Conservation (phyloP, 2,329 filamentous ascomycete genomes). For the Bisporella sp. region DNA sequence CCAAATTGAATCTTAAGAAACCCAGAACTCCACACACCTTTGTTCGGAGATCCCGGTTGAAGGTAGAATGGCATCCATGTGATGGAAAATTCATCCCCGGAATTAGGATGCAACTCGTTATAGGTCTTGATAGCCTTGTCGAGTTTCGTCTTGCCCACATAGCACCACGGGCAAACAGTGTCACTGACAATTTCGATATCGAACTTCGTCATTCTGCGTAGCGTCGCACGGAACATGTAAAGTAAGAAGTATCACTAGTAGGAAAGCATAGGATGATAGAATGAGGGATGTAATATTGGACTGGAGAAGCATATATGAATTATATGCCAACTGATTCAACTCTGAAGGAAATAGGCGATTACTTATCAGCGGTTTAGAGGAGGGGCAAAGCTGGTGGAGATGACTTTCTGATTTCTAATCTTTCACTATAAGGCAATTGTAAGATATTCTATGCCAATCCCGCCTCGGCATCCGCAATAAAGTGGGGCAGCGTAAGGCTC, state of each 20-base stretch:
- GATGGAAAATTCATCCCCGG: constrained; percentile 62
- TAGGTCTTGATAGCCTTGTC: constrained; percentile 64
- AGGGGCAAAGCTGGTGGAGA: no score
- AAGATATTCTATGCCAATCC: no score
- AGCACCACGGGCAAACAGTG: constrained; percentile 74
- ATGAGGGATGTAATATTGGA: no score
- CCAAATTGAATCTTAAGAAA: constrained; percentile 4
- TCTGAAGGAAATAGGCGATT: no score
- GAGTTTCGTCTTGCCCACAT: constrained; percentile 71
- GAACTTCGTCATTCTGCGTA: constrained; percentile 60
- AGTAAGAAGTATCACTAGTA: neutral
- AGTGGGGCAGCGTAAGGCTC: no score
- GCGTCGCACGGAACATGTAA: constrained; percentile 15
- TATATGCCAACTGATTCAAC: no score
- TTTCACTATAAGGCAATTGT: no score
- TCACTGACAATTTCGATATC: constrained; percentile 75
- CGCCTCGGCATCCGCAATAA: no score
- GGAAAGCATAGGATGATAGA: no score
- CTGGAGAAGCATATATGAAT: no score
- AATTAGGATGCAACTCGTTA: constrained; percentile 52
- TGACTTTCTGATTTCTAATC: no score
- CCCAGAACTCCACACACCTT: constrained; percentile 30
- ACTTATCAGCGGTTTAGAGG: no score
- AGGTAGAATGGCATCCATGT: constrained; percentile 79
- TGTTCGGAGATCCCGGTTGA: constrained; percentile 54